A percentile compares a stretch with the other conserved stretches of the same genome.
phyloP scores from a whole-genome alignment of 2,329 filamentous ascomycete species.

The Sclerotinia nivalis region DNA sequence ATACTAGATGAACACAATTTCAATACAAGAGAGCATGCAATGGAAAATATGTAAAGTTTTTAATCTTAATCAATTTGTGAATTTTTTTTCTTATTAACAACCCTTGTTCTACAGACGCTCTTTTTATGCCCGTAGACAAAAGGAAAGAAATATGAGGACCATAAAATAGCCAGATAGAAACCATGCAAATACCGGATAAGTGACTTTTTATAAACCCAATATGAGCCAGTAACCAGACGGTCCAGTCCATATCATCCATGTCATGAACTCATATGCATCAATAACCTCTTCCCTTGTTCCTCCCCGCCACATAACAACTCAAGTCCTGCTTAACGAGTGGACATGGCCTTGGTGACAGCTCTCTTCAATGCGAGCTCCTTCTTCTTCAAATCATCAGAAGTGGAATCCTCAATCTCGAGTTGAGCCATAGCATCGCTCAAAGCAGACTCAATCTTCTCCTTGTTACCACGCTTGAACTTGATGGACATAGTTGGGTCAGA shows the following conservation, averaged over 20 bases:
- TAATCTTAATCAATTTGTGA: conserved; percentile 29
- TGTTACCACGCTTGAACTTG: conserved; percentile 98
- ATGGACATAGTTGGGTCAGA: conserved; percentile 93
- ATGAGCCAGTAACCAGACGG: conserved; percentile 38
- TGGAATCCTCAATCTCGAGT: conserved; percentile 91
- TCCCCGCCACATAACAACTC: conserved; percentile 24
- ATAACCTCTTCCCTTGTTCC: conserved; percentile 33
- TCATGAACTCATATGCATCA: conserved; percentile 40
- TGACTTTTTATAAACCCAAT: conserved; percentile 42
- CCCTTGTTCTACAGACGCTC: conserved; percentile 42
- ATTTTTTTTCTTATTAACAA: conserved; percentile 38
- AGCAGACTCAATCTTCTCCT: conserved; percentile 98
- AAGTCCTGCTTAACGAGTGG: conserved; percentile 68
- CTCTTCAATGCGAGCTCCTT: conserved; percentile 98
- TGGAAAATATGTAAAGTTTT: conserved; percentile 12
- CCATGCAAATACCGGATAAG: conserved; percentile 34
- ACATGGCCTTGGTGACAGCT: conserved; percentile 95
- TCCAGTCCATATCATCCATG: conserved; percentile 41
- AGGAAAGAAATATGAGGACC: conserved; percentile 35
- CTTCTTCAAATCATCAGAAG: conserved; percentile 97
- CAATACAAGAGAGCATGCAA: neutral
- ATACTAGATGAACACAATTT: neutral
- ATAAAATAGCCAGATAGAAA: conserved; percentile 36
- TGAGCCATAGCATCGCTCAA: conserved; percentile 97
- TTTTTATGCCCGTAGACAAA: conserved; percentile 39